These are phyloP conservation scores for Chaetoscypha palmicola DNA, from an alignment of 2,329 filamentous ascomycete species.

Conservation along the genomic window DNA sequence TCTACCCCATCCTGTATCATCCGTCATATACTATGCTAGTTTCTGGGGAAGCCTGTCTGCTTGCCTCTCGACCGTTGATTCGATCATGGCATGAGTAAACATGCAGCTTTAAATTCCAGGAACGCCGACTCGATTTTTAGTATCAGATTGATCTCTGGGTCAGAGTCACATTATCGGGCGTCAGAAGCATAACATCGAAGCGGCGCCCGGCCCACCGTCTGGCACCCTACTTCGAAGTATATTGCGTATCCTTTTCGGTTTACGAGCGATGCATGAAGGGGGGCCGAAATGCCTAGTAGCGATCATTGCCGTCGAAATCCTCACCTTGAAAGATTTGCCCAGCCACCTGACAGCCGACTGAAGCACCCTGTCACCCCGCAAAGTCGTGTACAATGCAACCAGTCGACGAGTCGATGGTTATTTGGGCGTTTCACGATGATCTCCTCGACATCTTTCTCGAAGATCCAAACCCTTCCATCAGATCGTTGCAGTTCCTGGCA, in stretches of 20 bases:
- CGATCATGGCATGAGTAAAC: conserved; percentile 8
- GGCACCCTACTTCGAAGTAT: too few species aligned
- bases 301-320: conserved; percentile 5
- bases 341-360: conserved; percentile 12
- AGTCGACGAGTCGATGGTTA: conserved; percentile 11
- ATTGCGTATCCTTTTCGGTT: conserved; percentile 11
- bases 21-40: conserved; percentile 14
- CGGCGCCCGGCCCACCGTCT: conserved; percentile 10
- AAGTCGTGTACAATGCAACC: conserved; percentile 7
- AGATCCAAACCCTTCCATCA: conserved; percentile 20
- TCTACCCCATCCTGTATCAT: conserved; percentile 8
- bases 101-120: conserved; percentile 22
- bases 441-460: conserved; percentile 17
- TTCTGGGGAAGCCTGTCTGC: conserved; percentile 12
- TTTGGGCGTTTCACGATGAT: conserved; percentile 17
- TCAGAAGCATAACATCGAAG: conserved; percentile 14
- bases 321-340: conserved; percentile 9
- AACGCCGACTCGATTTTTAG: too few species aligned
- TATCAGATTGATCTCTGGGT: conserved; percentile 22
- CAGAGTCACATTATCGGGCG: conserved; percentile 16
- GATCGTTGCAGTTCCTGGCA: conserved; percentile 20
- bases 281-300: conserved; percentile 23
- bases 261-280: conserved; percentile 16
- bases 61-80: conserved; percentile 6
- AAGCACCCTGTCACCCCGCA: conserved; percentile 3